Evolutionary conservation across 2,329 filamentous ascomycete genomes (phyloP), one percentile per base, ranked within the genome.

Genomic region (Paecilomyces formosus): DNA sequence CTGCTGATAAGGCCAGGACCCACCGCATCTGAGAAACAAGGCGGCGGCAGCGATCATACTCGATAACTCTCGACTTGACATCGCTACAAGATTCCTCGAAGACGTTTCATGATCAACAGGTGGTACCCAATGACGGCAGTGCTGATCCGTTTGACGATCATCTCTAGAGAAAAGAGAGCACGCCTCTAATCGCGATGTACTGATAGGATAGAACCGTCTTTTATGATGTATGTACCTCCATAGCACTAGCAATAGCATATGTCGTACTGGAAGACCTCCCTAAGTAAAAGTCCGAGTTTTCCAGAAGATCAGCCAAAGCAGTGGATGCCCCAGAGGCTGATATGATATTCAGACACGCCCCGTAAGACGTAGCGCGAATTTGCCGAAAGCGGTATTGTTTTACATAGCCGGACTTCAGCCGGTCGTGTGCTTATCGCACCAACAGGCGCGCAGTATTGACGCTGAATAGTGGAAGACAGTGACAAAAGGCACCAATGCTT

Each of bases 361-460:
- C 3, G 8, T 9, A 45, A 18, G 39, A 52, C 15, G 50, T 54
- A 56, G 58, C 58, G 57, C 53, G 49, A 21, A 39, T 18, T 58
- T 60, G 53, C 58, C 58, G n/a, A 58, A 60, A 58, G 45, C 56
- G 58, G 58, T 55, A 60, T 60, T 54, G 18, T 52, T 53, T 58
- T 58, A 55, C 59, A 39, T 53, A 26, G 22, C 45, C 30, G 15
- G 54, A 49, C 21, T 24, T 15, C 21, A 21, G 33, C 24, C 26
- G 24, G 18, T 50, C 55, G 9, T 52, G n/a, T 30, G 55, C 39
- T 51, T 56, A 31, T 51, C 35, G 39, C 7, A 56, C 26, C 15
- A 56, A 31, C 28, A 54, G 21, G 53, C 53, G n/a, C 51, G 28
- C 33, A 15, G 6, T 54, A 28, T 5, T 18, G 13, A 30, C 18